Base-by-base conservation (phyloP, 2,329 filamentous ascomycete genomes). In the Sporothrix globosa region DNA sequence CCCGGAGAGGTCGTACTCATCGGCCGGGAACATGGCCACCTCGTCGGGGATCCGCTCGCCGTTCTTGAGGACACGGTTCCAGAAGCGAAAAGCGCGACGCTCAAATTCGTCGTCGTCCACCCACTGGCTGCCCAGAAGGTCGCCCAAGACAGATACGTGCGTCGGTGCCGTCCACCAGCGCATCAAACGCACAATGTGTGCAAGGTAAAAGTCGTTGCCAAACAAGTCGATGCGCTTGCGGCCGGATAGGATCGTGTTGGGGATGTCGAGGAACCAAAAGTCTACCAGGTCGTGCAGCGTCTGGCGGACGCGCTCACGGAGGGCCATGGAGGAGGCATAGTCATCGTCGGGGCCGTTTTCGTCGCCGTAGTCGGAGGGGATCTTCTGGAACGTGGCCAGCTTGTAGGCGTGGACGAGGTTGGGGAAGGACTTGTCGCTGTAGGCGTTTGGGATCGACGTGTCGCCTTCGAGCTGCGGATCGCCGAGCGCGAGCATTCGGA, bases 401-500 rank as follows among this genome's bases (percentile, higher is more conserved):
- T 79, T 78, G 67, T 81, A 78, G 24, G 85, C 80, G 73, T 79
- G 81, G 69, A 80, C 81, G 3, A 86, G 75, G 74, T 90, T 86
- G 1, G 87, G 86, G 67, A 90, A 86, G 14, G 67, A 65, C 1
- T 82, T 78, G 60, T 84, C 82, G 50, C 85, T 79, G 73, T 85
- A 82, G 48, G 83, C 81, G 68, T 84, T 85, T 19, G 90, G 91
- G 34, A 97, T 90, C 7, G 92, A 93, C 2, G 91, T 93, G 78
- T 97, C 92, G 75, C 95, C 95, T 81, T 98, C 95, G 69, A 98
- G 87, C 79, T 98, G 95, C 5, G 95, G 95, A 79, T 98, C 95
- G 72, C 92, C 95, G 27, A 98, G 87, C 0, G 93, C 89, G 17
- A 98, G 89, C 3, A 98, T 87, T 71, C 95, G 88, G 77, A 98